Conservation (phyloP, 495 filamentous ascomycete species). For the Hypoxylon perforatum region DNA sequence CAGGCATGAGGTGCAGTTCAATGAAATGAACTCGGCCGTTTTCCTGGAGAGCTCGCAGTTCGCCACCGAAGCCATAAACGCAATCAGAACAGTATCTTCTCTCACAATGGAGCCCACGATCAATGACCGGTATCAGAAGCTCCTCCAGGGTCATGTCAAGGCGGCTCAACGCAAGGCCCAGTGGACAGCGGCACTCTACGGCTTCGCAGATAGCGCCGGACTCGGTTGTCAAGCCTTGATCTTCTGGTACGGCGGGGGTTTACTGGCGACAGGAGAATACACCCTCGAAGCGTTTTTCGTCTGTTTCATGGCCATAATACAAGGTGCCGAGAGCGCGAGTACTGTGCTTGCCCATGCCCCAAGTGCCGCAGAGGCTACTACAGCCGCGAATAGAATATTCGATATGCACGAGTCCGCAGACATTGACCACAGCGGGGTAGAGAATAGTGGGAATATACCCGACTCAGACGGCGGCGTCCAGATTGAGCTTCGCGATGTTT, state of each 20-base stretch:
- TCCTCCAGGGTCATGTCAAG: conserved; percentile 46
- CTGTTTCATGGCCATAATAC: conserved; percentile 57
- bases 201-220: conserved; percentile 49
- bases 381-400: conserved; percentile 55
- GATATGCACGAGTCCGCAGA: conserved; percentile 44
- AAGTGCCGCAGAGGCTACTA: conserved; percentile 52
- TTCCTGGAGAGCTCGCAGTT: conserved; percentile 41
- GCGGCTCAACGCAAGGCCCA: conserved; percentile 52
- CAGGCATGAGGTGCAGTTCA: conserved; percentile 48
- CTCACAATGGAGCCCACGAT: conserved; percentile 60
- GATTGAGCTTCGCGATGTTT: too few species aligned
- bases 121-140: conserved; percentile 48
- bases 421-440: neutral
- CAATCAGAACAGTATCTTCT: conserved; percentile 66
- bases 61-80: conserved; percentile 64
- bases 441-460: too few species aligned
- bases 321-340: conserved; percentile 51
- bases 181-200: conserved; percentile 50
- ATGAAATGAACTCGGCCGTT: conserved; percentile 33
- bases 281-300: conserved; percentile 47
- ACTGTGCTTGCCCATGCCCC: conserved; percentile 51
- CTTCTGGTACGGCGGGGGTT: conserved; percentile 55
- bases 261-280: conserved; percentile 47
- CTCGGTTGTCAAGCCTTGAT: conserved; percentile 53
- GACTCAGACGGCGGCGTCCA: too few species aligned